Evolutionary conservation across 2,329 filamentous ascomycete species (phyloP), one percentile per base, ranked within the genome.

Genomic region (Lachnellula subtilissima): DNA sequence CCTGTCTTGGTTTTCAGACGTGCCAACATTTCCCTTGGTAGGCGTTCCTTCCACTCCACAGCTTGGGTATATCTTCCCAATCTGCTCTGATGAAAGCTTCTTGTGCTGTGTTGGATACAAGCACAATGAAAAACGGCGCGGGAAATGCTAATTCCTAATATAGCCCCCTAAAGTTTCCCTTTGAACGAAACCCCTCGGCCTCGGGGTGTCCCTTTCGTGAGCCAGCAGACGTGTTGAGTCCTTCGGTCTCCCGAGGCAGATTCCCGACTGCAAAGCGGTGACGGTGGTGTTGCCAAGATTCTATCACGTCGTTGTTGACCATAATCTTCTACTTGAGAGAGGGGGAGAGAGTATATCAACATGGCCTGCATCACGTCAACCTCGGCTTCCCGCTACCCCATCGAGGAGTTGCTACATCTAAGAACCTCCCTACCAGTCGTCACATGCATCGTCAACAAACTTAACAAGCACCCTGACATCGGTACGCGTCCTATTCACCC

Each of bases 381-480:
- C 11, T 22, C 48, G 35, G 42, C 32, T 25, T n/a, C 37, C 15
- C 12, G 28, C 35, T 70, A 70, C 56, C 43, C 57, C 5, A 35
- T 57, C 23, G 58, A 61, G 19, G 65, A 70, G 52, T 53, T 70
- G 50, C 54, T 69, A n/a, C 22, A 47, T 22, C 32, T 70, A 54
- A 63, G 62, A 55, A 57, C 28, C 25, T 60, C 63, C 7, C 63
- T 68, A 52, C 57, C 65, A 2, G 39, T 63, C 19, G 50, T 66
- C 32, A 57, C 43, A 40, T 65, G 56, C 43, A 47, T 59, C n/a
- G 47, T 69, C 19, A 48, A 57, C 11, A 66, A 65, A 22, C 53
- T 70, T n/a, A 65, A 61, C 53, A 61, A 60, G 46, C 63, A 64
- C 50, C 48, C 61, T 36, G 64, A 68, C 39, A 62, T 67, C 57